phyloP scores from a whole-genome alignment of 768 basidiomycete genomes.

The Tubosaeta sp. region DNA sequence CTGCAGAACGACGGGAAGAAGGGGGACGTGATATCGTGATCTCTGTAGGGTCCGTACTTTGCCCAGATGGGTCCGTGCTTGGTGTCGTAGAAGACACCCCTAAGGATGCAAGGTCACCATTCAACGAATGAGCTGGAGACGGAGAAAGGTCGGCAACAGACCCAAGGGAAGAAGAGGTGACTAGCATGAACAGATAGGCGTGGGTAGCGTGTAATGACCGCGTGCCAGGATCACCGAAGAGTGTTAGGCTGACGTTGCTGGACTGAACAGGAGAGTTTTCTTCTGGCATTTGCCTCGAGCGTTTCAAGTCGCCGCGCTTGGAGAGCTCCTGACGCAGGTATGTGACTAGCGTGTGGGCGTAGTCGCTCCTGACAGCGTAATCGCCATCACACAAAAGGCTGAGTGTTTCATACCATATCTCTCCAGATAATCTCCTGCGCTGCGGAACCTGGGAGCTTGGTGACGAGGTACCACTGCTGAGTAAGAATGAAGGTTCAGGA shows the following conservation, averaged over 20 bases:
- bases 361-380: constrained; percentile 74
- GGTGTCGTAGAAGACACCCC: constrained; percentile 29
- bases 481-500: constrained; percentile 25
- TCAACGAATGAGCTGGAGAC: constrained; percentile 37
- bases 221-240: constrained; percentile 55
- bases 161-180: constrained; percentile 64
- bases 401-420: constrained; percentile 89
- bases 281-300: constrained; percentile 43
- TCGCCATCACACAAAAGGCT: constrained; percentile 79
- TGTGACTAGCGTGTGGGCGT: constrained; percentile 65
- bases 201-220: constrained; percentile 78
- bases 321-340: constrained; percentile 78
- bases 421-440: constrained; percentile 67
- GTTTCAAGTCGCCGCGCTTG: constrained; percentile 45
- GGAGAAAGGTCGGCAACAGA: constrained; percentile 37
- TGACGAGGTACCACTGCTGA: constrained; percentile 24
- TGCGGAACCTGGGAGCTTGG: constrained; percentile 40
- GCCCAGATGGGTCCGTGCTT: constrained; percentile 29
- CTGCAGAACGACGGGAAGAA: constrained; percentile 46
- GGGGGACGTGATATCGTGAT: constrained; percentile 30
- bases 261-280: constrained; percentile 44
- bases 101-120: constrained; percentile 26
- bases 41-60: constrained; percentile 13
- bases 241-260: constrained; percentile 43
- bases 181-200: constrained; percentile 76